phyloP scores from a whole-genome alignment of 2,329 filamentous ascomycete species.

The Xylariaceae sp. region DNA sequence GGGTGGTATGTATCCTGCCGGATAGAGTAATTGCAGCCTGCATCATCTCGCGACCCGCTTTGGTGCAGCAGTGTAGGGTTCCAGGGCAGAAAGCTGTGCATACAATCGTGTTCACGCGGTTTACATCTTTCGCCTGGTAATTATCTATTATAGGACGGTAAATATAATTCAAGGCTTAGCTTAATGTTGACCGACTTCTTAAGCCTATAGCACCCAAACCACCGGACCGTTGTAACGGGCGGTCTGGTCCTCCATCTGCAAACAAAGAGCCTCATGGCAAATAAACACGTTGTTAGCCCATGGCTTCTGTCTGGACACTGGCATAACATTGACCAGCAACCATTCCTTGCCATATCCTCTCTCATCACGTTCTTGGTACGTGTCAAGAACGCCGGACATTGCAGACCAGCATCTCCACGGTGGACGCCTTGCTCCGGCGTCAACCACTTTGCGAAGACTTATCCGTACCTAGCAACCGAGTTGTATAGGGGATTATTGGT shows the following conservation, averaged over 20 bases:
- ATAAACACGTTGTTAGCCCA: no score
- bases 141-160: no score
- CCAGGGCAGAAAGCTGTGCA: slow-evolving; percentile 21
- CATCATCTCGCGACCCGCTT: slow-evolving; percentile 4
- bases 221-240: background rate
- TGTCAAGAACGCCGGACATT: no score
- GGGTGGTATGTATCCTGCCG: background rate
- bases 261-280: slow-evolving; percentile 1
- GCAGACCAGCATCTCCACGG: background rate
- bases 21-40: slow-evolving; percentile 1
- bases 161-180: no score
- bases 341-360: background rate
- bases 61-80: slow-evolving; percentile 22
- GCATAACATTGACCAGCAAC: background rate
- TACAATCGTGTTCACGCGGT: slow-evolving; percentile 25
- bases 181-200: background rate
- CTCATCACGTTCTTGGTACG: no score
- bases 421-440: background rate
- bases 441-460: slow-evolving; percentile 6
- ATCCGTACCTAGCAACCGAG: no score
- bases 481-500: no score
- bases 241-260: slow-evolving; percentile 4
- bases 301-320: background rate
- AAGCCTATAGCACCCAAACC: background rate
- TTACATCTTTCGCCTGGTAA: slow-evolving; percentile 17